Evolutionary conservation across 805 yeast species (phyloP).

Genomic region (Pichia exigua): DNA sequence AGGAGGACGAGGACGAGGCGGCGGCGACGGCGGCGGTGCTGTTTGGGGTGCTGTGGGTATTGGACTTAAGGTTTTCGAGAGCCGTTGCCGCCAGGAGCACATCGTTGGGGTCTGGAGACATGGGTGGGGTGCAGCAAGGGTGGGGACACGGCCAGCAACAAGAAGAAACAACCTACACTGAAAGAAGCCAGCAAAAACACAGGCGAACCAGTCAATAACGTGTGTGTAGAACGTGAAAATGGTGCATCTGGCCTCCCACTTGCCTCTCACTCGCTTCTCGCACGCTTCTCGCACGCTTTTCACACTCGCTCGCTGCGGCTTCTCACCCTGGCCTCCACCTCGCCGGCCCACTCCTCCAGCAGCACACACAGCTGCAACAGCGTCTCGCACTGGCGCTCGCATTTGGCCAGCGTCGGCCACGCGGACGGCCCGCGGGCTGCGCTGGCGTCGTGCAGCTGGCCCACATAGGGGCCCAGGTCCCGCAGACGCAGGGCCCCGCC

Average conservation of each 20-base stretch:
- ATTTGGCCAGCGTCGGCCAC: not conserved
- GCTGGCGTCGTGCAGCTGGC: not conserved
- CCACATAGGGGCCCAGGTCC: not conserved
- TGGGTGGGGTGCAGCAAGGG: not conserved
- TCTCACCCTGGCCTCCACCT: slow-evolving; percentile 32
- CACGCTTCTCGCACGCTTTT: not conserved
- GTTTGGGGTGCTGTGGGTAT: not conserved
- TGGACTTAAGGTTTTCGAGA: slow-evolving; percentile 21
- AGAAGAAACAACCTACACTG: no score
- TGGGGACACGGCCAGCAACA: not conserved
- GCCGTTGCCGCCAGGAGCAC: slow-evolving; percentile 26
- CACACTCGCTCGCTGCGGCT: no score
- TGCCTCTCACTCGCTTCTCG: no score
- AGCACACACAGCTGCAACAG: slow-evolving; percentile 27
- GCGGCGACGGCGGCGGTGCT: not conserved
- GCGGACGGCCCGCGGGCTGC: no score
- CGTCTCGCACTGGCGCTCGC: not conserved
- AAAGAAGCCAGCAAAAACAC: no score
- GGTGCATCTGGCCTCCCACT: no score
- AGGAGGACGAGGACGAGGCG: not conserved
- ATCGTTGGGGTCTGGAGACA: slow-evolving; percentile 1
- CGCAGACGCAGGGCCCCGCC: not conserved
- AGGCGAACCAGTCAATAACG: no score
- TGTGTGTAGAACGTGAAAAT: no score
- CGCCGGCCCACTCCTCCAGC: slow-evolving; percentile 54